Percentiles rank a stretch among this genome's conserved stretches.
phyloP scores from a whole-genome alignment of 371 early-diverging fungal genomes.

The Rhizomucor miehei region DNA sequence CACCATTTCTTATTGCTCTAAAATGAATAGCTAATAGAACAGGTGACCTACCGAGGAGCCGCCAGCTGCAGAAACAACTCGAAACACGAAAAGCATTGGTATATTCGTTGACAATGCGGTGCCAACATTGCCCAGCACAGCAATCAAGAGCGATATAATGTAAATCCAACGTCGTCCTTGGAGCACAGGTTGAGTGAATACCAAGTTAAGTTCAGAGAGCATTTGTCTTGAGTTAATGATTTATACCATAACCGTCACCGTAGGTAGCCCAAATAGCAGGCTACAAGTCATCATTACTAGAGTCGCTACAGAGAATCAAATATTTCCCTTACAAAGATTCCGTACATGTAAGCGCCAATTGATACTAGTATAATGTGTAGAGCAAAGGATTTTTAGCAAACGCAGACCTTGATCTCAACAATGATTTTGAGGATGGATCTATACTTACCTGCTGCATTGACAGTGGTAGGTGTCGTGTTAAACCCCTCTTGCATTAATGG shows the following conservation, averaged over 20 bases:
- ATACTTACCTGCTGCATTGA: conserved; percentile 1
- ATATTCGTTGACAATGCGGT: conserved; percentile 38
- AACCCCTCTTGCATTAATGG: background rate
- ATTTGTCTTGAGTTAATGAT: background rate
- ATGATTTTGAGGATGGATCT: no score
- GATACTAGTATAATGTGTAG: background rate
- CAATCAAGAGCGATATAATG: conserved; percentile 32
- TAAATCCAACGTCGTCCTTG: conserved; percentile 36
- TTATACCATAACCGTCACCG: background rate
- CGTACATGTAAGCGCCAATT: background rate
- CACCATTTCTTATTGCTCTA: no score
- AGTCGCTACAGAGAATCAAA: no score
- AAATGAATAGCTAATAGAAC: no score
- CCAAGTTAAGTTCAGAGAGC: background rate
- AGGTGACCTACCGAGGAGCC: conserved; percentile 27
- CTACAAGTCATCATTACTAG: background rate
- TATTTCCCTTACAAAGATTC: background rate
- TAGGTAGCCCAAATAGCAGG: background rate
- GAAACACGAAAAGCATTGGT: conserved; percentile 32
- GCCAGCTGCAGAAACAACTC: conserved; percentile 32
- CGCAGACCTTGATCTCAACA: no score
- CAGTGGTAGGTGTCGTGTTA: background rate
- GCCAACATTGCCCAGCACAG: conserved; percentile 23
- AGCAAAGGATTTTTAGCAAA: background rate
- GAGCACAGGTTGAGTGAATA: background rate